Conservation (phyloP, 2,329 filamentous ascomycete species). For the Bipolaris victoriae region DNA sequence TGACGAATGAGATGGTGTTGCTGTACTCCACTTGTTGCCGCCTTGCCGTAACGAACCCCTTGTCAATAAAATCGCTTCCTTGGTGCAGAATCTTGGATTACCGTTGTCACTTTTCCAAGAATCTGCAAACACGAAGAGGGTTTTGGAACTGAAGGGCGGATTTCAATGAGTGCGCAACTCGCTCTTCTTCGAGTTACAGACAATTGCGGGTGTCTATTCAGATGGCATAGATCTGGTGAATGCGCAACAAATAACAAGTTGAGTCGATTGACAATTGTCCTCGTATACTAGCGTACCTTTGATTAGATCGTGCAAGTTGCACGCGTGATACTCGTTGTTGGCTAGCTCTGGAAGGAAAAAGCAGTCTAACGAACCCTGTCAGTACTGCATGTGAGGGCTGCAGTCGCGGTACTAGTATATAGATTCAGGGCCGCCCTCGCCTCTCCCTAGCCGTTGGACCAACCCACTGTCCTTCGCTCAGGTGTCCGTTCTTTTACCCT, state of each 20-base stretch:
- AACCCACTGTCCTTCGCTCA: slow-evolving; percentile 11
- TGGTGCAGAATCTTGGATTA: slow-evolving; percentile 9
- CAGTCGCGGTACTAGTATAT: slow-evolving; percentile 3
- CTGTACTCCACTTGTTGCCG: slow-evolving; percentile 6
- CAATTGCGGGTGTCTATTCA: neutral
- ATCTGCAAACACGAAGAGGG: neutral
- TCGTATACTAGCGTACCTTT: slow-evolving; percentile 4
- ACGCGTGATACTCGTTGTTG: slow-evolving; percentile 13
- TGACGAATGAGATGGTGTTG: slow-evolving; percentile 7
- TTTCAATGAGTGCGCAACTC: neutral
- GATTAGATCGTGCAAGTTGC: neutral
- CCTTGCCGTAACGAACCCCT: neutral
- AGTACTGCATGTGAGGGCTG: slow-evolving; percentile 3
- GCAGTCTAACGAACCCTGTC: slow-evolving; percentile 10
- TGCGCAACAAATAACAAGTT: slow-evolving; percentile 5
- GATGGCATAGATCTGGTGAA: neutral
- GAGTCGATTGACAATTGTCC: slow-evolving; percentile 1
- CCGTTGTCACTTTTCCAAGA: neutral
- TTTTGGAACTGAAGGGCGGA: neutral
- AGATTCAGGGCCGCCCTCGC: slow-evolving; percentile 6
- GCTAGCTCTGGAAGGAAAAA: slow-evolving; percentile 1
- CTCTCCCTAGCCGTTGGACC: neutral
- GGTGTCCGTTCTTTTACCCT: slow-evolving; percentile 11
- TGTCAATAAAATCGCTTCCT: slow-evolving; percentile 3
- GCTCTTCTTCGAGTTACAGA: neutral